Evolutionary conservation across 768 basidiomycete genomes (phyloP).

Genomic region (Xerocomellus intermedius): DNA sequence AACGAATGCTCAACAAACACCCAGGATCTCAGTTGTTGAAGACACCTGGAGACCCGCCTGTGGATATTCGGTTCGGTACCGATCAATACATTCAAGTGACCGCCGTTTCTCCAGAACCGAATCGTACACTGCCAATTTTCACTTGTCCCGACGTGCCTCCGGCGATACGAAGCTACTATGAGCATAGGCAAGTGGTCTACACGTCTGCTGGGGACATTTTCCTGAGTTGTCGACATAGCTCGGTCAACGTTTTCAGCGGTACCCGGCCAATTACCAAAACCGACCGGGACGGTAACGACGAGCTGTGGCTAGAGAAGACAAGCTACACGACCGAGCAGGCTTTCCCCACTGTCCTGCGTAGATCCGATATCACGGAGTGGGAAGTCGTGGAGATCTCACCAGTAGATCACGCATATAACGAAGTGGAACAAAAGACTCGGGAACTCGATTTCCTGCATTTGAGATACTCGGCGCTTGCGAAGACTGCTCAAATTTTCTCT

Average conservation of each 20-base stretch:
- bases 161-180: constrained; percentile 81
- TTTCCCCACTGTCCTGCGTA: constrained; percentile 87
- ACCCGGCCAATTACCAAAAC: constrained; percentile 65
- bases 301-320: constrained; percentile 88
- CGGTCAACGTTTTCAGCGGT: constrained; percentile 79
- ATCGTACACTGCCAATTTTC: constrained; percentile 74
- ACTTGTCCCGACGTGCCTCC: constrained; percentile 80
- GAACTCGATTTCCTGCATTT: constrained; percentile 68
- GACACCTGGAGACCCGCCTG: constrained; percentile 69
- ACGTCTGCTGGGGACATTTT: neutral
- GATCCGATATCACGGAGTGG: constrained; percentile 78
- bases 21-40: constrained; percentile 80
- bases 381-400: constrained; percentile 81
- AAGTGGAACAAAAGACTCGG: constrained; percentile 77
- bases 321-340: constrained; percentile 82
- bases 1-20: constrained; percentile 89
- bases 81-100: constrained; percentile 90
- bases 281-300: constrained; percentile 64
- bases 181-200: constrained; percentile 60
- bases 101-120: constrained; percentile 81
- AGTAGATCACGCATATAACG: constrained; percentile 75
- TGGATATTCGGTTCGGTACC: constrained; percentile 74
- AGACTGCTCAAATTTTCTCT: constrained; percentile 67
- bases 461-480: constrained; percentile 75
- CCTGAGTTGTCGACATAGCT: constrained; percentile 44